Percentiles rank a stretch among this genome's conserved stretches.
Conservation (phyloP, 176 grass and related monocot genomes). For the Zea luxurians region DNA sequence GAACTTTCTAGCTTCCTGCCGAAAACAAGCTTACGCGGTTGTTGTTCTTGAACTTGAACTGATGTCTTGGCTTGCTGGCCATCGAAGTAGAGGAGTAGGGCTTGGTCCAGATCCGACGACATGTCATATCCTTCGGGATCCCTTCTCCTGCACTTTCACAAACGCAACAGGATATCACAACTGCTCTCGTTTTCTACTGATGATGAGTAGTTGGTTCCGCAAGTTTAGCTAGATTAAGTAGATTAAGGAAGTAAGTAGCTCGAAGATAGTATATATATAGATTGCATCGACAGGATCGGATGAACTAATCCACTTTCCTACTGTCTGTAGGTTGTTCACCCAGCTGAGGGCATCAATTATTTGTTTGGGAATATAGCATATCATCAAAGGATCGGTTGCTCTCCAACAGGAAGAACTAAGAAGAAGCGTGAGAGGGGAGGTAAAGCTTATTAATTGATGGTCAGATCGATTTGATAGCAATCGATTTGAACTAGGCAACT, state of each 20-base stretch:
- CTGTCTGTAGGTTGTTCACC: neutral
- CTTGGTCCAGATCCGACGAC: slow-evolving; percentile 58
- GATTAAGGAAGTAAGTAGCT: neutral
- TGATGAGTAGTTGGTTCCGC: neutral
- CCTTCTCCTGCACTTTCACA: slow-evolving; percentile 49
- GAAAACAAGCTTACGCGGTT: slow-evolving; percentile 36
- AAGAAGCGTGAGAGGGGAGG: neutral
- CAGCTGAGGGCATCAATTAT: slow-evolving; percentile 12
- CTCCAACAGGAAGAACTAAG: neutral
- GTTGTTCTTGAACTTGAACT: slow-evolving; percentile 52
- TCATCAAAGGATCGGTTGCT: neutral
- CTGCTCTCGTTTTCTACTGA: slow-evolving; percentile 2
- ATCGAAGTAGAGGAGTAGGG: slow-evolving; percentile 60
- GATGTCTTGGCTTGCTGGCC: slow-evolving; percentile 52
- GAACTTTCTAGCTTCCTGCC: neutral
- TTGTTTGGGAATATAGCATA: slow-evolving; percentile 5
- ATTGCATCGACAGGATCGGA: neutral
- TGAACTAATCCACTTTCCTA: slow-evolving; percentile 25
- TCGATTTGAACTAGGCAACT: neutral
- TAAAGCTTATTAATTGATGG: neutral
- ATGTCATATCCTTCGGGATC: slow-evolving; percentile 55
- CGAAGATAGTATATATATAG: neutral
- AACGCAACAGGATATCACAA: slow-evolving; percentile 33
- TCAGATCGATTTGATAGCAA: neutral
- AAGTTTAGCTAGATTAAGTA: neutral